Evolutionary conservation across 2,329 filamentous ascomycete genomes (phyloP).

Genomic region (Monosporascus sp.): DNA sequence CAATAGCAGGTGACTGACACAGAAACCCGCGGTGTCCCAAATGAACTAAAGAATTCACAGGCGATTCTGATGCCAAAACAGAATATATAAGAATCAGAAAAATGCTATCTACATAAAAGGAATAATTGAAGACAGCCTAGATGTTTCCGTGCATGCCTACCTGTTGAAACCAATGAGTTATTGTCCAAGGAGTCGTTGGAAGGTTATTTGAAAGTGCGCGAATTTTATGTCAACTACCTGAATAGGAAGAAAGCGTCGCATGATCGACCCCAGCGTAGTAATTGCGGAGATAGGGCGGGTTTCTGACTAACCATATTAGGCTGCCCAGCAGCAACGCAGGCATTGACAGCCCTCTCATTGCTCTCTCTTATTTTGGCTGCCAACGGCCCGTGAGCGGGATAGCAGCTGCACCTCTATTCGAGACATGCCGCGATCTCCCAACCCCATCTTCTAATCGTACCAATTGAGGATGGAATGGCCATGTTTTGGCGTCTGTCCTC

Average conservation of each 20-base stretch:
- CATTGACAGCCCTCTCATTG: not conserved
- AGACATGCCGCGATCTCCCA: not conserved
- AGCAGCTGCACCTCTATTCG: too few relatives aligned
- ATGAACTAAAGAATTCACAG: too few relatives aligned
- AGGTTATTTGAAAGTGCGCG: too few relatives aligned
- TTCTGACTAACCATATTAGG: not conserved
- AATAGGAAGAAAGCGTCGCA: not conserved
- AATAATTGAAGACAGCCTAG: too few relatives aligned
- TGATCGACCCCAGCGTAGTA: not conserved
- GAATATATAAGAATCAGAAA: too few relatives aligned
- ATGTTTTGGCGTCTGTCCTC: not conserved
- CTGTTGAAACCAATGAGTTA: too few relatives aligned
- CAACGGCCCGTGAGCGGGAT: not conserved
- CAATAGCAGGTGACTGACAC: not conserved
- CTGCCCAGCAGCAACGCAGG: not conserved
- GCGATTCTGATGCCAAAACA: too few relatives aligned
- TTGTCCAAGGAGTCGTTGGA: too few relatives aligned
- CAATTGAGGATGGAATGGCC: too few relatives aligned
- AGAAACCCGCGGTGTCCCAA: too few relatives aligned
- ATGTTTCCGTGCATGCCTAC: too few relatives aligned
- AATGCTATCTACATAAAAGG: too few relatives aligned
- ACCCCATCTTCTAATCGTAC: not conserved
- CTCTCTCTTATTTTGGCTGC: not conserved
- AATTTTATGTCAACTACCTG: not conserved
- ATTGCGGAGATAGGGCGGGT: not conserved